Evolutionary conservation across 176 grass and related monocot species (phyloP).

Genomic region (Avena sativa): DNA sequence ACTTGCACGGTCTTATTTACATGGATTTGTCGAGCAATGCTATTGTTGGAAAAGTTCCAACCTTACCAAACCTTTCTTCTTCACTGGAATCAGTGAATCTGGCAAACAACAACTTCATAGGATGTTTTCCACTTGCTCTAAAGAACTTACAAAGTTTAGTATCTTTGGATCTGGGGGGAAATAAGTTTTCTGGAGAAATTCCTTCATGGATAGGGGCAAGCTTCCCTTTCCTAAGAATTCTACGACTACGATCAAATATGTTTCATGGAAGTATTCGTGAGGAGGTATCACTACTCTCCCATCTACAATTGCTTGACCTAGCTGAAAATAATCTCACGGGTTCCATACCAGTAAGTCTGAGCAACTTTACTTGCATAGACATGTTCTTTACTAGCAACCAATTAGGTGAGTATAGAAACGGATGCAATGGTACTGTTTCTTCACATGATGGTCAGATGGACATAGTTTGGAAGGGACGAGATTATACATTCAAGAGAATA

Average conservation of each 20-base stretch:
- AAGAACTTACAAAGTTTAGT: not conserved
- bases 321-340: conserved; percentile 45
- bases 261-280: conserved; percentile 40
- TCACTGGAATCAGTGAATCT: conserved; percentile 5
- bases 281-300: conserved; percentile 34
- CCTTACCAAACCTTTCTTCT: not conserved
- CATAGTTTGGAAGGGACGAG: conserved; percentile 10
- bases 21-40: conserved; percentile 36
- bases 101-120: conserved; percentile 22
- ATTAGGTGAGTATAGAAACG: not conserved
- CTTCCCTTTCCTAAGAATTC: not conserved
- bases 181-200: conserved; percentile 17
- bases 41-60: not conserved
- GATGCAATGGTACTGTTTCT: too few relatives aligned
- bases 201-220: conserved; percentile 26
- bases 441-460: not conserved
- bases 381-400: not conserved
- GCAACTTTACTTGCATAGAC: not conserved
- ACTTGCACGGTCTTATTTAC: not conserved
- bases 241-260: conserved; percentile 32
- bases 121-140: not conserved
- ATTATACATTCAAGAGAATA: not conserved
- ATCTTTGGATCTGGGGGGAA: not conserved
- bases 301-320: conserved; percentile 39
- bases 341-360: not conserved